Evolutionary conservation across 2,329 filamentous ascomycete genomes (phyloP).

Genomic region (Claviceps lovelessii): DNA sequence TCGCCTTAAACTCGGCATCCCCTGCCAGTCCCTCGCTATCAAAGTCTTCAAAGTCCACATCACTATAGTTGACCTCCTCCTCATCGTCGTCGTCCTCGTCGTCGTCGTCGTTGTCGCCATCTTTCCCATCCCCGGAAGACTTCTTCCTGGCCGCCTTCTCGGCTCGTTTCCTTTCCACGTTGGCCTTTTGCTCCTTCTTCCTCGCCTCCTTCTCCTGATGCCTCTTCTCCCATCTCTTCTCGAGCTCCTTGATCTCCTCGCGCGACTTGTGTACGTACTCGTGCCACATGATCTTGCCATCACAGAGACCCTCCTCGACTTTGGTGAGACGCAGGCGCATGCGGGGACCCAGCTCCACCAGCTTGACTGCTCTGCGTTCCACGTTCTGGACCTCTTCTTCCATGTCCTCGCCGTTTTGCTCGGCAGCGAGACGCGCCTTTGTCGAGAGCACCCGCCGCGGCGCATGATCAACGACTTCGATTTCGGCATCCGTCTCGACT

Average conservation of each 20-base stretch:
- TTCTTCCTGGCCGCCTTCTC: slow-evolving; percentile 28
- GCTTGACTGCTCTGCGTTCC: slow-evolving; percentile 76
- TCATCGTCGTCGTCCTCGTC: slow-evolving; percentile 25
- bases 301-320: slow-evolving; percentile 85
- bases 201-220: slow-evolving; percentile 69
- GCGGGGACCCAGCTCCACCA: slow-evolving; percentile 82
- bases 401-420: slow-evolving; percentile 26
- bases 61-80: slow-evolving; percentile 30
- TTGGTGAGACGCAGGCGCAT: slow-evolving; percentile 84
- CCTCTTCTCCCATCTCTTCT: slow-evolving; percentile 68
- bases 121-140: slow-evolving; percentile 19
- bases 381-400: slow-evolving; percentile 42
- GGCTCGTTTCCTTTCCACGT: slow-evolving; percentile 70
- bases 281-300: slow-evolving; percentile 93
- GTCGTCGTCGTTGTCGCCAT: slow-evolving; percentile 20
- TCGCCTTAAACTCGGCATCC: slow-evolving; percentile 34
- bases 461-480: slow-evolving; percentile 61
- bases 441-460: slow-evolving; percentile 48
- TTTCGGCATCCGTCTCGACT: slow-evolving; percentile 84
- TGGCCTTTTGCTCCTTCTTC: slow-evolving; percentile 71
- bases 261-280: slow-evolving; percentile 79
- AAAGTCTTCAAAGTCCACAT: slow-evolving; percentile 34
- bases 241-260: slow-evolving; percentile 62
- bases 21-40: slow-evolving; percentile 35
- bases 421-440: slow-evolving; percentile 29